A percentile compares a stretch with the other conserved stretches of the same genome.
phyloP scores from a whole-genome alignment of 768 basidiomycete genomes.

The Peribolospora kevripleyi region DNA sequence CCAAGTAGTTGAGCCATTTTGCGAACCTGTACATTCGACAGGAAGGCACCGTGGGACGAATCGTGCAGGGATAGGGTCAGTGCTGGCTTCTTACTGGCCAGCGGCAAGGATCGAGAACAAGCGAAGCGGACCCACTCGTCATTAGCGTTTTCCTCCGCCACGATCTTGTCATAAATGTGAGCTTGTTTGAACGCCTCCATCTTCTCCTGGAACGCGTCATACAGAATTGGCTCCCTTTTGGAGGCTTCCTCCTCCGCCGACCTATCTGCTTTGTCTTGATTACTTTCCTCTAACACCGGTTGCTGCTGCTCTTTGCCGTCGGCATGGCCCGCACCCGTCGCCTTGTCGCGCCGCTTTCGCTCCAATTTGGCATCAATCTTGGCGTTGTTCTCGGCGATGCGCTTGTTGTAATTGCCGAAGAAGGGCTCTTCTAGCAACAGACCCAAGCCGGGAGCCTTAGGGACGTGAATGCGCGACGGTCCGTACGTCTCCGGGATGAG shows the following conservation, averaged over 20 bases:
- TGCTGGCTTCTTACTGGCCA: background rate
- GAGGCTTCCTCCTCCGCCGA: background rate
- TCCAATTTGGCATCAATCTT: slow-evolving; percentile 10
- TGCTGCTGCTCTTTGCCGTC: slow-evolving; percentile 26
- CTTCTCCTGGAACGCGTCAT: slow-evolving; percentile 43
- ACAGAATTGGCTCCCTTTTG: background rate
- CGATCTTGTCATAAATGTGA: slow-evolving; percentile 68
- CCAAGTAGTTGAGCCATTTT: slow-evolving; percentile 54
- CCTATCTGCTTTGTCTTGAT: background rate
- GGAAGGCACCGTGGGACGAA: slow-evolving; percentile 1
- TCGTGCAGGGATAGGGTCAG: background rate
- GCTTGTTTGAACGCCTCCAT: slow-evolving; percentile 65
- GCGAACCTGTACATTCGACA: slow-evolving; percentile 37
- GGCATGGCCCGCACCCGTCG: slow-evolving; percentile 10
- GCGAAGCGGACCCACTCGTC: slow-evolving; percentile 37
- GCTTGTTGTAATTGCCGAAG: slow-evolving; percentile 23
- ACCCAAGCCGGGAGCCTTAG: slow-evolving; percentile 88
- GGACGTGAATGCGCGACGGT: slow-evolving; percentile 50
- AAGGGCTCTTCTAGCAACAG: slow-evolving; percentile 49
- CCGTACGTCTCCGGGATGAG: slow-evolving; percentile 52
- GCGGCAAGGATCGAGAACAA: background rate
- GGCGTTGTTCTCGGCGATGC: slow-evolving; percentile 14
- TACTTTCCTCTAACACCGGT: slow-evolving; percentile 6
- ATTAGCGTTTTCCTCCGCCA: slow-evolving; percentile 50
- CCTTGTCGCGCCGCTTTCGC: slow-evolving; percentile 1